Conservation (phyloP, 768 basidiomycete genomes). For the Hortiboletus flavorubellus region DNA sequence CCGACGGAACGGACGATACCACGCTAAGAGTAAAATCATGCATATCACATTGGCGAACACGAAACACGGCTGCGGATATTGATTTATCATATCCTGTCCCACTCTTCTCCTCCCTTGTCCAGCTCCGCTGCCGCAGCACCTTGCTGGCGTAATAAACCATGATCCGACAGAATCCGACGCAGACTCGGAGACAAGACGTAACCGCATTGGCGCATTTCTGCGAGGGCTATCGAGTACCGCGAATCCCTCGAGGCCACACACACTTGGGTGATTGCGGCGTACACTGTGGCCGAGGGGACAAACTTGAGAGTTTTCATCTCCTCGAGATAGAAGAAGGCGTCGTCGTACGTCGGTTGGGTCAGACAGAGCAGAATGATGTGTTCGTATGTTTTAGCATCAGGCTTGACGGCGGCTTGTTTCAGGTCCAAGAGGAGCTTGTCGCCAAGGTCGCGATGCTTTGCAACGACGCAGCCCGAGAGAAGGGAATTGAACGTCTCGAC, state of each 20-base stretch:
- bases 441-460: conserved; percentile 62
- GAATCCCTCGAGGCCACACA: conserved; percentile 56
- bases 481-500: conserved; percentile 68
- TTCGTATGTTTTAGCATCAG: conserved; percentile 61
- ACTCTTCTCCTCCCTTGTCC: background rate
- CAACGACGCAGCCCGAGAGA: conserved; percentile 58
- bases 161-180: conserved; percentile 30
- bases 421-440: conserved; percentile 66
- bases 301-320: conserved; percentile 72
- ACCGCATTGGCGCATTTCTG: conserved; percentile 68
- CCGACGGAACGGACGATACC: background rate
- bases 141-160: conserved; percentile 4
- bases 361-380: conserved; percentile 68
- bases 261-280: conserved; percentile 56
- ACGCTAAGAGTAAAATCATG: background rate
- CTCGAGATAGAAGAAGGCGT: conserved; percentile 86
- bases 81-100: background rate
- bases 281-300: conserved; percentile 52
- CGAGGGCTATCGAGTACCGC: conserved; percentile 59
- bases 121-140: background rate
- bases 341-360: conserved; percentile 71
- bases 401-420: conserved; percentile 51
- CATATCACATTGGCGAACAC: background rate
- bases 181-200: conserved; percentile 38
- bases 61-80: background rate